Evolutionary conservation across 1,139 yeast genomes (phyloP).

Genomic region (Sugiyamaella castrensis): DNA sequence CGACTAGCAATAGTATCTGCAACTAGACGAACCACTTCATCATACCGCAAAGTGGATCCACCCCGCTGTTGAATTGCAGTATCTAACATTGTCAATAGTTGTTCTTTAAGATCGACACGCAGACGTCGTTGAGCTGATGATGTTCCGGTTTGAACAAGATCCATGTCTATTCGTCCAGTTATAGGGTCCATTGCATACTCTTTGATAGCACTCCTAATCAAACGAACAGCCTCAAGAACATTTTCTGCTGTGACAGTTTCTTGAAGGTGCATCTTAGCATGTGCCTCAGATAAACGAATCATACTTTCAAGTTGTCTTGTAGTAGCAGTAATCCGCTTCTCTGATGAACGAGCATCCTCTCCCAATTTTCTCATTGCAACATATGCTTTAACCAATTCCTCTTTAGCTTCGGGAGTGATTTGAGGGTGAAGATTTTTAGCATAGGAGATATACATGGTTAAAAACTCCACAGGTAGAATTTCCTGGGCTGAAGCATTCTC

Average conservation of each 20-base stretch:
- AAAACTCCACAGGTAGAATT: conserved; percentile 78
- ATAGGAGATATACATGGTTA: conserved; percentile 85
- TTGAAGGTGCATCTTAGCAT: conserved; percentile 91
- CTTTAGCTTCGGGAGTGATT: conserved; percentile 75
- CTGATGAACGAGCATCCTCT: conserved; percentile 82
- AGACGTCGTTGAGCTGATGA: conserved; percentile 81
- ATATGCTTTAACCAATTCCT: conserved; percentile 81
- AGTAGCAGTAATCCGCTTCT: conserved; percentile 93
- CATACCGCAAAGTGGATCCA: conserved; percentile 48
- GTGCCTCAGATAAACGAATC: conserved; percentile 94
- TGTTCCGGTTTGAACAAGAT: conserved; percentile 92
- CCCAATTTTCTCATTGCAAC: conserved; percentile 94
- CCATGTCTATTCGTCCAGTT: conserved; percentile 97
- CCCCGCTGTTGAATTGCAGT: conserved; percentile 44
- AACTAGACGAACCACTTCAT: conserved; percentile 58
- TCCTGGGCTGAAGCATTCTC: conserved; percentile 55
- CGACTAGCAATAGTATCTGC: conserved; percentile 68
- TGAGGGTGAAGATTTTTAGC: conserved; percentile 80
- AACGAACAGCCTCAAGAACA: conserved; percentile 91
- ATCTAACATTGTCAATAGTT: conserved; percentile 61
- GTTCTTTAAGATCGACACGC: conserved; percentile 69
- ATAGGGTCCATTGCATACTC: conserved; percentile 98
- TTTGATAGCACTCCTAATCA: conserved; percentile 89
- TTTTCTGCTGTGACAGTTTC: conserved; percentile 68
- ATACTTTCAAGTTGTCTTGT: conserved; percentile 95